phyloP scores from a whole-genome alignment of 2,329 filamentous ascomycete species.

The Trichoderma arundinaceum region DNA sequence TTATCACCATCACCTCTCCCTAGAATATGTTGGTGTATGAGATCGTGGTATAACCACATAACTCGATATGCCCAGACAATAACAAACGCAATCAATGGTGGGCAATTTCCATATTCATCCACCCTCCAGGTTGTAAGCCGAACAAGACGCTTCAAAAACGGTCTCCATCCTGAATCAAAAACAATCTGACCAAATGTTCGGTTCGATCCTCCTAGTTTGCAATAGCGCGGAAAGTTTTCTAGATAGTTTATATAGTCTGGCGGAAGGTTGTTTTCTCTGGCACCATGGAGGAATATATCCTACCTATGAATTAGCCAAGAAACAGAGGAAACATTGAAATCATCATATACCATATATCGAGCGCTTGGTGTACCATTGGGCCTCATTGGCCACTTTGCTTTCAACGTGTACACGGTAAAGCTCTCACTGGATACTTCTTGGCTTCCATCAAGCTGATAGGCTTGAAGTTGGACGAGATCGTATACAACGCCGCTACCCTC shows the following conservation, averaged over 20 bases:
- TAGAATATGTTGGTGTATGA: conserved; percentile 11
- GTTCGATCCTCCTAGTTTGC: conserved; percentile 13
- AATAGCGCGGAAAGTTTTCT: conserved; percentile 21
- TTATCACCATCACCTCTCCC: conserved; percentile 26
- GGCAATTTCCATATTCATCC: conserved; percentile 28
- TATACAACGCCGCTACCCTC: conserved; percentile 30
- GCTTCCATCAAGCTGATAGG: conserved; percentile 1
- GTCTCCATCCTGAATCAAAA: conserved; percentile 26
- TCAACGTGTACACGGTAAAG: conserved; percentile 19
- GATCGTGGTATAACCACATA: conserved; percentile 30
- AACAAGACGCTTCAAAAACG: conserved; percentile 20
- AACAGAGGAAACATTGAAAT: background rate
- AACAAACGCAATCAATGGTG: conserved; percentile 6
- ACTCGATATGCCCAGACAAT: conserved; percentile 27
- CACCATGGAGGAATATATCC: background rate
- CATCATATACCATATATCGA: conserved; percentile 19
- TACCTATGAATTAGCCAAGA: background rate
- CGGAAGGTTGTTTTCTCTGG: conserved; percentile 7
- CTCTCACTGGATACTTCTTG: background rate
- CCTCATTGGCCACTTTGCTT: conserved; percentile 28
- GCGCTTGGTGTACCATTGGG: conserved; percentile 29
- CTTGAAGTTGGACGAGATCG: conserved; percentile 19
- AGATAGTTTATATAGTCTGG: conserved; percentile 24
- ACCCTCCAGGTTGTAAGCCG: conserved; percentile 27
- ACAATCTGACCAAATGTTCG: conserved; percentile 23